phyloP scores from a whole-genome alignment of 176 grass and related monocot genomes.

The Cymbopogon citratus region DNA sequence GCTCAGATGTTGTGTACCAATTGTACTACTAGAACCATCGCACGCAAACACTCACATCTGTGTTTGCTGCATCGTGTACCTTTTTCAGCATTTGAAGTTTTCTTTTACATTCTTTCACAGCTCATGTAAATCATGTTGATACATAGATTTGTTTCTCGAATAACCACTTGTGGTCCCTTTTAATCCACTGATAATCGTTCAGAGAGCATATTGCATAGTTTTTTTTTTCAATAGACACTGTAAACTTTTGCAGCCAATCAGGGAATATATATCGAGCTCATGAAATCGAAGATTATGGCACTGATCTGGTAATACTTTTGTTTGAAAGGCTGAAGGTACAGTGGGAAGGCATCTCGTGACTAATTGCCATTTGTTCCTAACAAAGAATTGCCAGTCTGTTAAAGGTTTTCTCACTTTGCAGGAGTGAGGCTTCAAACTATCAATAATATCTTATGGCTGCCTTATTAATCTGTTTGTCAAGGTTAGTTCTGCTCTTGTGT shows the following conservation, averaged over 20 bases:
- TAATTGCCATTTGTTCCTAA: not conserved
- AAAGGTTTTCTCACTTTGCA: slow-evolving; percentile 43
- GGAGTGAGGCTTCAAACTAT: slow-evolving; percentile 78
- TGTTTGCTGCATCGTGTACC: slow-evolving; percentile 29
- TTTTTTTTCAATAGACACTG: not conserved
- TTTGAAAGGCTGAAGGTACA: slow-evolving; percentile 77
- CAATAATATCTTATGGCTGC: slow-evolving; percentile 87
- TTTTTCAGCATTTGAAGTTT: slow-evolving; percentile 35
- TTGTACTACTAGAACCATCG: slow-evolving; percentile 23
- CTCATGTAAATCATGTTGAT: slow-evolving; percentile 38
- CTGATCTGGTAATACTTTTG: slow-evolving; percentile 74
- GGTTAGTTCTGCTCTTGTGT: slow-evolving; percentile 35
- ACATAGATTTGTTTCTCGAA: slow-evolving; percentile 34
- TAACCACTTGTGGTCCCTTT: slow-evolving; percentile 14
- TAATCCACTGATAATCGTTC: slow-evolving; percentile 8
- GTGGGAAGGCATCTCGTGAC: not conserved
- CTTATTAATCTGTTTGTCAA: slow-evolving; percentile 91
- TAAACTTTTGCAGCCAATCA: slow-evolving; percentile 57
- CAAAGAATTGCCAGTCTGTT: slow-evolving; percentile 1
- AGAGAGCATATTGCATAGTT: not conserved
- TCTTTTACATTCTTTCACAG: not conserved
- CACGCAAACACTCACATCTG: slow-evolving; percentile 1
- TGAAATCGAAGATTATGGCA: slow-evolving; percentile 88
- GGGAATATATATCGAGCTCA: slow-evolving; percentile 68
- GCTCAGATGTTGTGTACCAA: slow-evolving; percentile 37